Percentiles rank a stretch among this genome's conserved stretches.
Conservation (phyloP, 139 green algal species). For the Chlamydomonas asymmetrica region DNA sequence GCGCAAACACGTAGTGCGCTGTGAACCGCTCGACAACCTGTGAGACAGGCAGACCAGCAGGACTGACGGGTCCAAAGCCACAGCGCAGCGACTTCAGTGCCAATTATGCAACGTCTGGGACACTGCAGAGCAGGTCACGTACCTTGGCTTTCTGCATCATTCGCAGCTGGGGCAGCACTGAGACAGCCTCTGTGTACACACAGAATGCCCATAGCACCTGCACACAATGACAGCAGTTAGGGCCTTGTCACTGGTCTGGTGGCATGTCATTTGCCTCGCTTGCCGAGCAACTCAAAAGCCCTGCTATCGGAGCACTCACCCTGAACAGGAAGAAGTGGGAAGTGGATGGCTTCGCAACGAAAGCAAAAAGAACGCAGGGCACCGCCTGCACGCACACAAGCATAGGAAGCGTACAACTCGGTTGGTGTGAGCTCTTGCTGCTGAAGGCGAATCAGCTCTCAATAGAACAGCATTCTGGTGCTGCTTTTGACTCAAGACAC, state of each 20-base stretch:
- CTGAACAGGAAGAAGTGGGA: slow-evolving; percentile 77
- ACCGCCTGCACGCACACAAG: slow-evolving; percentile 53
- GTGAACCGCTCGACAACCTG: slow-evolving; percentile 96
- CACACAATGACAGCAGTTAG: too few relatives aligned
- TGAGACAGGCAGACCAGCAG: background rate
- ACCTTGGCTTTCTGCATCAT: slow-evolving; percentile 97
- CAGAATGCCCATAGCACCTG: slow-evolving; percentile 94
- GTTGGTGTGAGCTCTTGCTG: too few relatives aligned
- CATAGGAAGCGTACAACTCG: too few relatives aligned
- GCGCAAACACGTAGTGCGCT: slow-evolving; percentile 95
- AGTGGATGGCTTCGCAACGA: slow-evolving; percentile 88
- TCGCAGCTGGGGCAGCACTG: slow-evolving; percentile 93
- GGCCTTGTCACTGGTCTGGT: too few relatives aligned
- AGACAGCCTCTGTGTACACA: slow-evolving; percentile 97
- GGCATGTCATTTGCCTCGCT: too few relatives aligned
- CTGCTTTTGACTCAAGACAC: background rate
- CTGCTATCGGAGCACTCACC: too few relatives aligned
- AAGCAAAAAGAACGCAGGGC: slow-evolving; percentile 83
- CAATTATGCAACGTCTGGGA: background rate
- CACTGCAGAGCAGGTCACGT: background rate
- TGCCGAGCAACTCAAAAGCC: too few relatives aligned
- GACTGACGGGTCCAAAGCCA: background rate
- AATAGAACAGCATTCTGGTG: too few relatives aligned
- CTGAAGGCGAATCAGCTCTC: too few relatives aligned
- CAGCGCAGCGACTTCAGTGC: background rate